These are phyloP conservation scores for Botrytis elliptica DNA, from an alignment of 2,329 filamentous ascomycete species.

Conservation along the genomic window DNA sequence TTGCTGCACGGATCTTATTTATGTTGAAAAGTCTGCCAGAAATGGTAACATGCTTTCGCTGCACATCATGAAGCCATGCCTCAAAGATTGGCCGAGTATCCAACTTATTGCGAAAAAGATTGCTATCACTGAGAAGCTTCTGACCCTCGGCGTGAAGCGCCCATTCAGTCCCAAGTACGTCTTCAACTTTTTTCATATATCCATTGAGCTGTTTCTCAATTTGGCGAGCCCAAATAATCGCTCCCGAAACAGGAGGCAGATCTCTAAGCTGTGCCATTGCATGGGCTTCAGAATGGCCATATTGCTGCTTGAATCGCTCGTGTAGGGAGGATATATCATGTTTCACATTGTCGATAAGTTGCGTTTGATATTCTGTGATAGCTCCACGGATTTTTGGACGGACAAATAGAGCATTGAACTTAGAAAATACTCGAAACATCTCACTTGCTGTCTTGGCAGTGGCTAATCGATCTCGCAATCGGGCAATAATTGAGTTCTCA, in stretches of 20 bases:
- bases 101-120: slow-evolving; percentile 92
- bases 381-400: slow-evolving; percentile 98
- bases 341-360: slow-evolving; percentile 97
- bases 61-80: slow-evolving; percentile 90
- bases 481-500: slow-evolving; percentile 97
- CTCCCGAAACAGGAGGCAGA: slow-evolving; percentile 90
- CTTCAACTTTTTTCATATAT: slow-evolving; percentile 99
- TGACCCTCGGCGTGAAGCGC: slow-evolving; percentile 91
- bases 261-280: slow-evolving; percentile 98
- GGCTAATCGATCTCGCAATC: slow-evolving; percentile 85
- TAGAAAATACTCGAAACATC: slow-evolving; percentile 99
- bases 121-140: slow-evolving; percentile 87
- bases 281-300: slow-evolving; percentile 95
- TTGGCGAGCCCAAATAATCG: slow-evolving; percentile 96
- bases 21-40: slow-evolving; percentile 91
- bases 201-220: slow-evolving; percentile 94
- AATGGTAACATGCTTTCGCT: slow-evolving; percentile 84
- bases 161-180: slow-evolving; percentile 94
- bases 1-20: slow-evolving; percentile 81
- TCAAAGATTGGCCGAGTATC: slow-evolving; percentile 93
- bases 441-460: slow-evolving; percentile 97
- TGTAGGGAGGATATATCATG: slow-evolving; percentile 90
- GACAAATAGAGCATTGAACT: slow-evolving; percentile 98
- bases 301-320: slow-evolving; percentile 97
- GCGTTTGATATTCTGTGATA: slow-evolving; percentile 96